Conservation (phyloP, 495 filamentous ascomycete genomes). For the Parachaetomium inaequale region DNA sequence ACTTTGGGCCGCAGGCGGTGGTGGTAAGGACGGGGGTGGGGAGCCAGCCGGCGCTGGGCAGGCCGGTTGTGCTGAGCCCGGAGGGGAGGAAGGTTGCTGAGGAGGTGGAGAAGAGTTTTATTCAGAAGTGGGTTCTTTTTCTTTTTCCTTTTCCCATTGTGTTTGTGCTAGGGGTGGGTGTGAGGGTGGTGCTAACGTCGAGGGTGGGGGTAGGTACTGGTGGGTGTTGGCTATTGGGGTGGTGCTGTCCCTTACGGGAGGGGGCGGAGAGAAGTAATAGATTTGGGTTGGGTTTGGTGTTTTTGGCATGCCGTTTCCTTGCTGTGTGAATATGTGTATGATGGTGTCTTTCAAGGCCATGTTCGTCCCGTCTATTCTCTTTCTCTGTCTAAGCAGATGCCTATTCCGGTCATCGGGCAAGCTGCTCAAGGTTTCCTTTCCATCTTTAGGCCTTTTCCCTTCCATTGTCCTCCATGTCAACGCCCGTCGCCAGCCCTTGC, state of each 20-base stretch:
- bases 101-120: conserved; percentile 61
- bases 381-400: too few relatives aligned
- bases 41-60: conserved; percentile 58
- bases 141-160: conserved; percentile 37
- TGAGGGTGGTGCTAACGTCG: conserved; percentile 10
- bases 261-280: conserved; percentile 42
- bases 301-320: background rate
- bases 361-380: background rate
- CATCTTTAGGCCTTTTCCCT: background rate
- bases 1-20: conserved; percentile 54
- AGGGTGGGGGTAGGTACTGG: conserved; percentile 48
- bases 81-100: conserved; percentile 56
- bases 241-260: conserved; percentile 36
- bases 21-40: conserved; percentile 47
- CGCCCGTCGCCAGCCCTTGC: background rate
- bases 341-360: background rate
- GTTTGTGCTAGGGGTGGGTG: background rate
- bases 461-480: background rate
- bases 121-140: conserved; percentile 62
- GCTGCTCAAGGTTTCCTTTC: background rate
- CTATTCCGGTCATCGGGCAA: background rate
- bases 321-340: background rate
- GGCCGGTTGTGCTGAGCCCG: conserved; percentile 57
- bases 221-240: conserved; percentile 47
- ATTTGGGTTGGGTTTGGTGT: background rate